Evolutionary conservation across 768 basidiomycete species (phyloP).

Genomic region (Pleurotus citrinopileatus): DNA sequence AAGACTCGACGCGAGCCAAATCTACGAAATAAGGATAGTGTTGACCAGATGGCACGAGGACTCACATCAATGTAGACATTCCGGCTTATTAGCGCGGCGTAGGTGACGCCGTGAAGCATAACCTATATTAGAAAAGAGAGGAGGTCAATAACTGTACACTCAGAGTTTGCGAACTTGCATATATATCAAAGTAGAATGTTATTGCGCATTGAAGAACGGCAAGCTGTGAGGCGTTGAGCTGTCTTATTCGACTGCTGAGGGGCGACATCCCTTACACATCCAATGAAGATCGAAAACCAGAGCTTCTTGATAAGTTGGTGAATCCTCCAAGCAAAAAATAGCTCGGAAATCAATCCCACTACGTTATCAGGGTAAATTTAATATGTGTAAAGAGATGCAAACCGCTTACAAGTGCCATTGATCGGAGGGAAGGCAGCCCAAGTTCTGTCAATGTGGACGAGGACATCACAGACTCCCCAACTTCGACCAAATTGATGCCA

Average conservation of each 20-base stretch:
- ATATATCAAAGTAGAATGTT: not conserved
- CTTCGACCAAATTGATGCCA: constrained; percentile 15
- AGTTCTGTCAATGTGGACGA: constrained; percentile 9
- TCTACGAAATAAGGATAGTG: constrained; percentile 1
- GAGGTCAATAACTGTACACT: not conserved
- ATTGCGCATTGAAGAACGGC: not conserved
- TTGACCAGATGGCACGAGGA: not conserved
- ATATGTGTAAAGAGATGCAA: constrained; percentile 6
- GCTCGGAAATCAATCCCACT: constrained; percentile 9
- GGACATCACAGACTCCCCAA: constrained; percentile 16
- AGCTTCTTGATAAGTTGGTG: constrained; percentile 7
- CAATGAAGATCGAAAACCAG: constrained; percentile 9
- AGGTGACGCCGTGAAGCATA: not conserved
- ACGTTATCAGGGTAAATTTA: not conserved
- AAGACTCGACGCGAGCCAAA: constrained; percentile 13
- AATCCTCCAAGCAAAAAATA: constrained; percentile 15
- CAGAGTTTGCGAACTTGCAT: not conserved
- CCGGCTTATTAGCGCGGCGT: not conserved
- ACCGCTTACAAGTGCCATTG: not conserved
- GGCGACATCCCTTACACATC: not conserved
- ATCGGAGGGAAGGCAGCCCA: constrained; percentile 13
- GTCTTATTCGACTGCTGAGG: not conserved
- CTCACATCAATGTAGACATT: not conserved
- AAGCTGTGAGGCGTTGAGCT: not conserved
- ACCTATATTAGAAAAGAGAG: not conserved